Percentiles rank a stretch among this genome's conserved stretches.
These are phyloP conservation scores for Coprinopsis sp. DNA, from an alignment of 768 basidiomycete genomes.

Conservation along the genomic window DNA sequence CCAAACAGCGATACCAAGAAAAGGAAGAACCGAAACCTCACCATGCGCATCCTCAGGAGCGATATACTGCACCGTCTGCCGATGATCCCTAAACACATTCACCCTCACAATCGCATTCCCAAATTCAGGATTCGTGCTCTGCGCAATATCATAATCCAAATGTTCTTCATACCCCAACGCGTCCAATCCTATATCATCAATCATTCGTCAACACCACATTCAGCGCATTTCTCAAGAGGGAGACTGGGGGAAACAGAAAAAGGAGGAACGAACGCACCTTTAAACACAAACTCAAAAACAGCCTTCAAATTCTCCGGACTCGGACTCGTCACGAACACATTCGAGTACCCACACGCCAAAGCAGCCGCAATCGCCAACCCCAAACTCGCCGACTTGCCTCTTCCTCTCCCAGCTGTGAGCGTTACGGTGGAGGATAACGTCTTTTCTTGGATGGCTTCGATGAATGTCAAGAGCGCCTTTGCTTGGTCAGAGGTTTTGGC, in stretches of 20 bases:
- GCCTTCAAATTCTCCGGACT: slow-evolving; percentile 98
- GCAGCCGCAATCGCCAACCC: slow-evolving; percentile 93
- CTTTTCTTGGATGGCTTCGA: slow-evolving; percentile 91
- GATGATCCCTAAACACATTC: slow-evolving; percentile 87
- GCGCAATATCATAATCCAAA: slow-evolving; percentile 93
- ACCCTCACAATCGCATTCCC: slow-evolving; percentile 94
- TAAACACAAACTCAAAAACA: slow-evolving; percentile 96
- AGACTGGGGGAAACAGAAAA: too few relatives aligned
- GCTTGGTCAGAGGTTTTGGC: slow-evolving; percentile 94
- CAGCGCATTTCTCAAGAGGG: too few relatives aligned
- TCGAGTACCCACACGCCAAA: slow-evolving; percentile 89
- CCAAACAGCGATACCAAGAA: too few relatives aligned
- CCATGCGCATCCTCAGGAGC: slow-evolving; percentile 97
- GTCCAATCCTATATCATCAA: too few relatives aligned
- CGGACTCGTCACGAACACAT: slow-evolving; percentile 97
- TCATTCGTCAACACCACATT: too few relatives aligned
- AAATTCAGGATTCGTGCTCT: slow-evolving; percentile 92
- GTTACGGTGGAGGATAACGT: slow-evolving; percentile 92
- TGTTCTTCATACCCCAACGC: slow-evolving; percentile 95
- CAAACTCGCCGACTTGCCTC: slow-evolving; percentile 96
- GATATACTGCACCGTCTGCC: slow-evolving; percentile 94
- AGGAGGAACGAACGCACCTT: too few relatives aligned
- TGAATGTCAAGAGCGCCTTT: slow-evolving; percentile 89
- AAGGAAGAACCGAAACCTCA: too few relatives aligned
- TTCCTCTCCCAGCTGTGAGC: slow-evolving; percentile 89